A percentile compares a stretch with the other conserved stretches of the same genome.
Conservation (phyloP, 257 asterid species). For the Catharanthus roseus region DNA sequence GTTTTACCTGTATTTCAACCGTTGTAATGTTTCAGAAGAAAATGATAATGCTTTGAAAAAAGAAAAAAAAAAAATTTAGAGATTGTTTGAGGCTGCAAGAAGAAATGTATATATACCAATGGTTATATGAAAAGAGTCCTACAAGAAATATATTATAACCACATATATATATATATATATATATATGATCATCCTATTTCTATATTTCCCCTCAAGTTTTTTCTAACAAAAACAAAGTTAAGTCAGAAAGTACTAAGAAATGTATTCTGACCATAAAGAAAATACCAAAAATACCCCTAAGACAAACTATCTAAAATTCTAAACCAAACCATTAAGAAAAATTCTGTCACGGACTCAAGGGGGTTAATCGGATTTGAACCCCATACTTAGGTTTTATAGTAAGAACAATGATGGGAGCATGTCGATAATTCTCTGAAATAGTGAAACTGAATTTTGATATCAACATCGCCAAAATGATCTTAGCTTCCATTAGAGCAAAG, state of each 20-base stretch:
- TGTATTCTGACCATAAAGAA: neutral
- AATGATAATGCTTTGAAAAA: too few relatives aligned
- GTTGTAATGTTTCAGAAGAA: too few relatives aligned
- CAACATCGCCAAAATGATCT: conserved; percentile 80
- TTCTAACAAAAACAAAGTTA: neutral
- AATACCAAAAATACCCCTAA: neutral
- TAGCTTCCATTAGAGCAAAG: conserved; percentile 91
- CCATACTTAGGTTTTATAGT: conserved; percentile 89
- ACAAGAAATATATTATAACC: too few relatives aligned
- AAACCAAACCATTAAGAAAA: neutral
- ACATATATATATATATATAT: neutral
- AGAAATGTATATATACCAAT: neutral
- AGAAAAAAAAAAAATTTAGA: neutral
- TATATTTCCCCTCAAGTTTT: neutral
- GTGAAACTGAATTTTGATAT: conserved; percentile 63
- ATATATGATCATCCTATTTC: neutral
- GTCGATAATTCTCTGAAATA: conserved; percentile 68
- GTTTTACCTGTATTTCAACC: too few relatives aligned
- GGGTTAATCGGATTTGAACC: conserved; percentile 64
- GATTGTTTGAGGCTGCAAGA: neutral
- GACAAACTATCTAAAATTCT: neutral
- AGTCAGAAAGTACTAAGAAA: neutral
- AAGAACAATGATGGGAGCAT: conserved; percentile 73
- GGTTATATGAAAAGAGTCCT: neutral
- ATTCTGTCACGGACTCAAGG: conserved; percentile 27